Percentiles rank a stretch among this genome's conserved stretches.
Evolutionary conservation across 2,329 filamentous ascomycete species (phyloP).

Genomic region (Aschersonia sp.): DNA sequence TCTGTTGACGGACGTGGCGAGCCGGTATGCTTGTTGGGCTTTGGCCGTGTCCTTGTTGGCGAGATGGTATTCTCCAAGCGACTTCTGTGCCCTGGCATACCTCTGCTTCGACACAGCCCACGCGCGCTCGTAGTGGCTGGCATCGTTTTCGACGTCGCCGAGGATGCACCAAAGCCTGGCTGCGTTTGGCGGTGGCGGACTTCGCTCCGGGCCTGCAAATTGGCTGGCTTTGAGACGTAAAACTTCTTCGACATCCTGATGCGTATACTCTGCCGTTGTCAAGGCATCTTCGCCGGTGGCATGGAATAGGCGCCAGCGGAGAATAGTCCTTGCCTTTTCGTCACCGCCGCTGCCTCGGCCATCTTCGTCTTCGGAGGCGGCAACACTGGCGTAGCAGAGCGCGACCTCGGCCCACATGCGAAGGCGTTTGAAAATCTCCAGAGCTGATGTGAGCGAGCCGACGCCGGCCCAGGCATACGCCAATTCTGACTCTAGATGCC

Average conservation of each 20-base stretch:
- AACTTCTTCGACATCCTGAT: slow-evolving; percentile 38
- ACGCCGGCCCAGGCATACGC: slow-evolving; percentile 84
- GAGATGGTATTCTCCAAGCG: slow-evolving; percentile 67
- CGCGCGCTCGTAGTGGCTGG: slow-evolving; percentile 64
- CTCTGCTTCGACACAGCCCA: slow-evolving; percentile 74
- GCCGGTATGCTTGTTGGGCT: slow-evolving; percentile 63
- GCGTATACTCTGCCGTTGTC: slow-evolving; percentile 25
- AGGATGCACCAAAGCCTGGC: slow-evolving; percentile 85
- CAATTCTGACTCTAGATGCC: slow-evolving; percentile 89
- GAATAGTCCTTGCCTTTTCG: slow-evolving; percentile 62
- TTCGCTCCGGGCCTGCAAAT: slow-evolving; percentile 46
- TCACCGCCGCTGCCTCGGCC: slow-evolving; percentile 47
- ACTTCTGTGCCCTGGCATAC: slow-evolving; percentile 78
- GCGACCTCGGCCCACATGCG: slow-evolving; percentile 93
- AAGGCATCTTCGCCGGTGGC: slow-evolving; percentile 28
- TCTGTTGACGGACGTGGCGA: slow-evolving; percentile 65
- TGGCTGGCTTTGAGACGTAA: slow-evolving; percentile 38
- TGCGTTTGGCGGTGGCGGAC: slow-evolving; percentile 65
- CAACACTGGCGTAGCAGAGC: slow-evolving; percentile 60
- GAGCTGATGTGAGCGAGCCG: slow-evolving; percentile 73
- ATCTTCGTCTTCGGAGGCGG: slow-evolving; percentile 40
- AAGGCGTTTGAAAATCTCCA: slow-evolving; percentile 90
- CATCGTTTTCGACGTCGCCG: slow-evolving; percentile 70
- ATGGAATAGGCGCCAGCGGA: slow-evolving; percentile 68
- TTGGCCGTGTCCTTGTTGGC: slow-evolving; percentile 48